phyloP scores from a whole-genome alignment of 805 yeast genomes.

The Pichia heedii region DNA sequence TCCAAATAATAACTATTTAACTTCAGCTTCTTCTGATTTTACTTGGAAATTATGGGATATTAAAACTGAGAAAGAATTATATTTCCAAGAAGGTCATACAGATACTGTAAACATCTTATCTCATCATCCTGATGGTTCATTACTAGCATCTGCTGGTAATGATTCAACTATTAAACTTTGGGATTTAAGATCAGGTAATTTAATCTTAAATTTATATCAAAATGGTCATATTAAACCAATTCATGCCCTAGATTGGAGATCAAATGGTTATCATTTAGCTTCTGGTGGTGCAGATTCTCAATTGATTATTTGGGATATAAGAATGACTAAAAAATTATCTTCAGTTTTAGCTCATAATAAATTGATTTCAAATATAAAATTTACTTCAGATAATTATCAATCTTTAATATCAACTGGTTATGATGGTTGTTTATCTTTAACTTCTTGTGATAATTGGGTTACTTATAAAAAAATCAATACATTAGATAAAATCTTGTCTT shows the following conservation, averaged over 20 bases:
- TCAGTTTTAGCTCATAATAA: constrained; percentile 68
- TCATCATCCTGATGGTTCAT: constrained; percentile 70
- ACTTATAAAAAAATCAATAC: constrained; percentile 43
- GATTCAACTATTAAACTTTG: constrained; percentile 70
- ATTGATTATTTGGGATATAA: constrained; percentile 79
- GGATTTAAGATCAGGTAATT: constrained; percentile 78
- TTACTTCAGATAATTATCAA: constrained; percentile 32
- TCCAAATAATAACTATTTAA: constrained; percentile 48
- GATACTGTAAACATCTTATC: constrained; percentile 56
- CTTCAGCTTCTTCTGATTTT: constrained; percentile 70
- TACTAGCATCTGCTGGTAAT: constrained; percentile 67
- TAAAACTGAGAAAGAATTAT: constrained; percentile 37
- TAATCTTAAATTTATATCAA: constrained; percentile 40
- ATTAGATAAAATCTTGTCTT: constrained; percentile 63
- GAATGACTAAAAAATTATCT: constrained; percentile 33
- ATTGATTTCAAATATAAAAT: constrained; percentile 57
- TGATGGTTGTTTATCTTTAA: constrained; percentile 56
- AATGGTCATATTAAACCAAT: constrained; percentile 65
- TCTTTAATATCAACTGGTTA: constrained; percentile 56
- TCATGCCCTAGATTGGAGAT: constrained; percentile 63
- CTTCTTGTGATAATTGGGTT: constrained; percentile 68
- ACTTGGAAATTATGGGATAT: constrained; percentile 91
- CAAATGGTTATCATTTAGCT: constrained; percentile 66
- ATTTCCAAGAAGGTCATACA: constrained; percentile 80
- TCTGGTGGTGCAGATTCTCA: constrained; percentile 81